These are phyloP conservation scores for Nigrospora oryzae DNA, from an alignment of 2,329 filamentous ascomycete genomes.

Conservation along the genomic window DNA sequence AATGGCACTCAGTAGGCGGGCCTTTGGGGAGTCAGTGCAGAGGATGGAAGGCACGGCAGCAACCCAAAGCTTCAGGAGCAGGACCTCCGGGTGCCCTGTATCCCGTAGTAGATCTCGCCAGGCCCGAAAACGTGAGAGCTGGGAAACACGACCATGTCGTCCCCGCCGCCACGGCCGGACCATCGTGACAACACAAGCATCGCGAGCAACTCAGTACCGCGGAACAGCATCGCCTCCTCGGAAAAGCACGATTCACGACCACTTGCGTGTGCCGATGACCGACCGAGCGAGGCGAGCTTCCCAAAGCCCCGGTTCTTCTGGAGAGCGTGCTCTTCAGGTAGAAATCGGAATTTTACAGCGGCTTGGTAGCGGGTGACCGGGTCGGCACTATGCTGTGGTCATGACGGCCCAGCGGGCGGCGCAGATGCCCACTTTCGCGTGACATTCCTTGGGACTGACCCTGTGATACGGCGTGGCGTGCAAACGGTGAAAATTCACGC, in stretches of 20 bases:
- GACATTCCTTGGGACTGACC: constrained; percentile 6
- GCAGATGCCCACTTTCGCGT: constrained; percentile 6
- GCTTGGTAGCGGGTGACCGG: constrained; percentile 2
- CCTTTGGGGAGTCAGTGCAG: too few species aligned
- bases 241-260: neutral
- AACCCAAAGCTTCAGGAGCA: too few species aligned
- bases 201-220: constrained; percentile 1
- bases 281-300: neutral
- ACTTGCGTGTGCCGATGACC: constrained; percentile 2
- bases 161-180: constrained; percentile 2
- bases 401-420: constrained; percentile 1
- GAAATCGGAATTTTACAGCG: constrained; percentile 5
- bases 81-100: too few species aligned
- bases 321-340: constrained; percentile 5
- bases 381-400: neutral
- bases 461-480: neutral
- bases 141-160: constrained; percentile 1
- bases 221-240: neutral
- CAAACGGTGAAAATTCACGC: too few species aligned
- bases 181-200: neutral
- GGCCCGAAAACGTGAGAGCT: too few species aligned
- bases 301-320: constrained; percentile 5
- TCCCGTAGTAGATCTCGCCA: too few species aligned
- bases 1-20: too few species aligned
- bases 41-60: too few species aligned